Conservation (phyloP, 345 rosid species). For the Heritiera littoralis region DNA sequence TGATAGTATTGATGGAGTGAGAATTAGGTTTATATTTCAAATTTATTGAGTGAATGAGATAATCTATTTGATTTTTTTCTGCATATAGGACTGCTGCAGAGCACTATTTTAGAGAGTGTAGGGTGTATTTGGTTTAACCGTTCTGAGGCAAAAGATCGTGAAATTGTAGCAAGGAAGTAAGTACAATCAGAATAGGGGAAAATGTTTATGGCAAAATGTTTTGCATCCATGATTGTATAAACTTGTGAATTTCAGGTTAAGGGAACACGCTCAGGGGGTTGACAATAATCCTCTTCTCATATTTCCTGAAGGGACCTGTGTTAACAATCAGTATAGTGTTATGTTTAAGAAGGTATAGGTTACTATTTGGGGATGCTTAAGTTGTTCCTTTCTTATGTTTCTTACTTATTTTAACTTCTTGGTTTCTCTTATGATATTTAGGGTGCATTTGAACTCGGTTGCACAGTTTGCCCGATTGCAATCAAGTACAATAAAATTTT, state of each 20-base stretch:
- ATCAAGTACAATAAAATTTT: conserved; percentile 96
- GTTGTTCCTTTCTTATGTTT: conserved; percentile 1
- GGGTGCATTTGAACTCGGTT: conserved; percentile 98
- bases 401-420: conserved; percentile 21
- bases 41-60: not conserved
- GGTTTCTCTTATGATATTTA: conserved; percentile 38
- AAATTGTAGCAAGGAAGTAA: conserved; percentile 90
- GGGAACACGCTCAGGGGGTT: conserved; percentile 83
- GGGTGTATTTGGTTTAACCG: conserved; percentile 99
- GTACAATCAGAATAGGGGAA: conserved; percentile 22
- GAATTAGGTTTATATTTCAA: not conserved
- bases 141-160: conserved; percentile 94
- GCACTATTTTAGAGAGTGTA: conserved; percentile 92
- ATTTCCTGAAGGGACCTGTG: conserved; percentile 99
- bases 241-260: conserved; percentile 60
- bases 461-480: conserved; percentile 94
- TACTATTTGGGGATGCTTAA: conserved; percentile 11
- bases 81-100: conserved; percentile 78
- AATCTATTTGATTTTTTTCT: conserved; percentile 27
- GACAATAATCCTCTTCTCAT: conserved; percentile 97
- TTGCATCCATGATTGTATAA: conserved; percentile 25
- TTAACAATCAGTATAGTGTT: conserved; percentile 91
- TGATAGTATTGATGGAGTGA: conserved; percentile 8
- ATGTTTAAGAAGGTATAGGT: conserved; percentile 93
- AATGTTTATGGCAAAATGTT: conserved; percentile 3